phyloP scores from a whole-genome alignment of 2,329 filamentous ascomycete species.

The Ophiostoma australiae region DNA sequence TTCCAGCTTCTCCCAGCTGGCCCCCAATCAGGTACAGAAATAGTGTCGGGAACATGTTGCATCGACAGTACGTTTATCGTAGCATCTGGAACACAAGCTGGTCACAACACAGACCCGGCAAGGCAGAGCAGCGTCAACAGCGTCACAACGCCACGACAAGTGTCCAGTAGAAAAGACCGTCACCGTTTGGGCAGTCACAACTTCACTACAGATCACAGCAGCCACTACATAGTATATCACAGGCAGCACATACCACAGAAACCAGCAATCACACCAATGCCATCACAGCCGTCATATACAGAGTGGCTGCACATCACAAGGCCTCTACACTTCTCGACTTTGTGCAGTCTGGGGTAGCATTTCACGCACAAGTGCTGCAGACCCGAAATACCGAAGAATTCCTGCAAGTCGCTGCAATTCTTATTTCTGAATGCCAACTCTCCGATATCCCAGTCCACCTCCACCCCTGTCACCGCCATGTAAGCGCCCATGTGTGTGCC shows the following conservation, averaged over 20 bases:
- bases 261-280: not conserved
- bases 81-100: not conserved
- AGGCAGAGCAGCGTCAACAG: not conserved
- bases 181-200: not conserved
- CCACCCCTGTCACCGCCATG: not conserved
- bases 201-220: not conserved
- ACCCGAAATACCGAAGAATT: not conserved
- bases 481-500: not conserved
- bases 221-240: not conserved
- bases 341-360: not conserved
- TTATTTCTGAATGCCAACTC: not conserved
- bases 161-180: not conserved
- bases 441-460: too few relatives aligned
- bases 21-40: not conserved
- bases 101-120: not conserved
- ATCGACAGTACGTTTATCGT: not conserved
- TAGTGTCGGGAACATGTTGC: not conserved
- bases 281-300: not conserved
- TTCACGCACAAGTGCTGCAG: not conserved
- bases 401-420: not conserved
- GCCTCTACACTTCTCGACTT: too few relatives aligned
- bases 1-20: not conserved
- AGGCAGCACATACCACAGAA: not conserved
- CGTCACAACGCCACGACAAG: not conserved
- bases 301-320: not conserved